A percentile compares a stretch with the other conserved stretches of the same genome.
Conservation (phyloP, 306 rosid genomes). For the Spatholobus suberectus region DNA sequence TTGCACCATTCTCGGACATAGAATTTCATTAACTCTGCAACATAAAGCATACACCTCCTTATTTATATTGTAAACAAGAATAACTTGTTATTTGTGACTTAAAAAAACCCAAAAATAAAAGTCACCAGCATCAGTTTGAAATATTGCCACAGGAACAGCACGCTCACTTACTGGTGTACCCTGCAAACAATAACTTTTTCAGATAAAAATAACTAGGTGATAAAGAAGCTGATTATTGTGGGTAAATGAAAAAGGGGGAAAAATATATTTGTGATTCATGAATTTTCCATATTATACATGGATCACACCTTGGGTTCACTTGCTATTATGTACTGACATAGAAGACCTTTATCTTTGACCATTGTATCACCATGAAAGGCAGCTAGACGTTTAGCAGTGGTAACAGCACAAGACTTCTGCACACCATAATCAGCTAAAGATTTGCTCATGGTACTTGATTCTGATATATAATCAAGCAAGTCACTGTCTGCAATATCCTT, state of each 20-base stretch:
- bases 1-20: conserved; percentile 98
- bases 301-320: conserved; percentile 88
- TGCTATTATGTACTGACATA: conserved; percentile 95
- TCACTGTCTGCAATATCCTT: conserved; percentile 89
- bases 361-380: conserved; percentile 93
- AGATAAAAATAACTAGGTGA: conserved; percentile 10
- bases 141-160: conserved; percentile 98
- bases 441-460: conserved; percentile 99
- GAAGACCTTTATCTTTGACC: conserved; percentile 98
- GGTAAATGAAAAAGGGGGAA: conserved; percentile 23
- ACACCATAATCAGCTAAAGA: conserved; percentile 91
- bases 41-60: conserved; percentile 21
- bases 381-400: conserved; percentile 96
- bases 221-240: conserved; percentile 35
- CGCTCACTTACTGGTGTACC: conserved; percentile 99
- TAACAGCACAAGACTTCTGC: conserved; percentile 93
- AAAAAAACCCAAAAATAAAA: conserved; percentile 23
- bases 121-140: conserved; percentile 92
- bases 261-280: conserved; percentile 15
- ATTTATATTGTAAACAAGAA: conserved; percentile 33
- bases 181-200: conserved; percentile 51
- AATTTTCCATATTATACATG: neutral
- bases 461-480: conserved; percentile 96
- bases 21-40: conserved; percentile 88
- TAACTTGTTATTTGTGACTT: conserved; percentile 18